These are phyloP conservation scores for Magnolia officinalis DNA, from an alignment of 164 flowering plant species.

Conservation along the genomic window DNA sequence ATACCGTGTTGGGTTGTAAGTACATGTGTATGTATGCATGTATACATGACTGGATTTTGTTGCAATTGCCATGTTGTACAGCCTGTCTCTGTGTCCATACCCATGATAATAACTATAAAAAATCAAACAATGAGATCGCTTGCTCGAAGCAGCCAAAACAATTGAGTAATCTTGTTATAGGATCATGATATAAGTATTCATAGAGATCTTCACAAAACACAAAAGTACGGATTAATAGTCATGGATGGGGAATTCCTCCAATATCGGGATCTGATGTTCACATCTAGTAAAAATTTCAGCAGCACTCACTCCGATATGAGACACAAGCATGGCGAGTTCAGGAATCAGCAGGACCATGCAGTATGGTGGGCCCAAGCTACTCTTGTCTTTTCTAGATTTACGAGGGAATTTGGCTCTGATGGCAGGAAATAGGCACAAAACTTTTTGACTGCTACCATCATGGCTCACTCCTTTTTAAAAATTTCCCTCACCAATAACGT, in stretches of 20 bases:
- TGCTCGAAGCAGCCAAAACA: background rate
- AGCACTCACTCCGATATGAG: background rate
- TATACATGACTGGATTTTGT: background rate
- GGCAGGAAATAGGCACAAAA: background rate
- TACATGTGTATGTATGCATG: background rate
- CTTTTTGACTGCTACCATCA: background rate
- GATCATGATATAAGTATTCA: background rate
- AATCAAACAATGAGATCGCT: background rate
- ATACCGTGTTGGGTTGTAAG: background rate
- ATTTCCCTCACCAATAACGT: slow-evolving; percentile 30
- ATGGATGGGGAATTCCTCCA: background rate
- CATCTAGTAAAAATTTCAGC: background rate
- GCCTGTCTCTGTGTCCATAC: background rate
- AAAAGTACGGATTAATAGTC: background rate
- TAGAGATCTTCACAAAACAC: background rate
- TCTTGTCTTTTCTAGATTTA: background rate
- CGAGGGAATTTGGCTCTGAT: background rate
- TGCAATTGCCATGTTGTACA: background rate
- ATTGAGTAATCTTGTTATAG: background rate
- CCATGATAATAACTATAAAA: background rate
- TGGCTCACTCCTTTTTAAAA: slow-evolving; percentile 11
- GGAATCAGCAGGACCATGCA: background rate
- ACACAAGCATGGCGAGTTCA: background rate
- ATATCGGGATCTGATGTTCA: background rate
- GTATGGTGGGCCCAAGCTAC: background rate